phyloP scores from a whole-genome alignment of 164 flowering plant species.

The Chimonanthus salicifolius region DNA sequence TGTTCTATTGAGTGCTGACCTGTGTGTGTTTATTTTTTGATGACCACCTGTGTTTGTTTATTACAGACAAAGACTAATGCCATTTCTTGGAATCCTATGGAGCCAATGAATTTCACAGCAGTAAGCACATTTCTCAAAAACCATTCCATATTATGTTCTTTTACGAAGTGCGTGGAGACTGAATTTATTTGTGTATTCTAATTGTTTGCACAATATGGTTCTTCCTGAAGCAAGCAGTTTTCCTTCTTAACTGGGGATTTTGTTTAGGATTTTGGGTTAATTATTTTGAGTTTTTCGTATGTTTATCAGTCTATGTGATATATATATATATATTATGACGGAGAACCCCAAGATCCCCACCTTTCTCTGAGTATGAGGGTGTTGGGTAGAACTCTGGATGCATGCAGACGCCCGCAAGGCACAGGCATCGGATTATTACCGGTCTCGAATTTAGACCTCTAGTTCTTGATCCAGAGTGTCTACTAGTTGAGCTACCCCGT shows the following conservation, averaged over 20 bases:
- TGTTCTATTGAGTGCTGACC: neutral
- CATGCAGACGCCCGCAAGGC: too few species aligned
- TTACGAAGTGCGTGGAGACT: neutral
- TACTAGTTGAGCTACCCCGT: too few species aligned
- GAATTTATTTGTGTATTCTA: neutral
- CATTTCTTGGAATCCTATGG: slow-evolving; percentile 94
- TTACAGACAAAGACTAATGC: slow-evolving; percentile 88
- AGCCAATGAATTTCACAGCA: slow-evolving; percentile 95
- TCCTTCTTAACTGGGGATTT: neutral
- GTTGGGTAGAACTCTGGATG: too few species aligned
- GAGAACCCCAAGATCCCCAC: too few species aligned
- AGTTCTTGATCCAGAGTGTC: too few species aligned
- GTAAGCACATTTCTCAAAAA: slow-evolving; percentile 39
- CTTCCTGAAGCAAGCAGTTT: neutral
- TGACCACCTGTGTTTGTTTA: slow-evolving; percentile 4
- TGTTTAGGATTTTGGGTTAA: neutral
- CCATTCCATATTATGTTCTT: neutral
- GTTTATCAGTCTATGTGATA: too few species aligned
- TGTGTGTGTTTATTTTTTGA: slow-evolving; percentile 6
- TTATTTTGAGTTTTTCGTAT: too few species aligned
- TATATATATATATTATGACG: too few species aligned
- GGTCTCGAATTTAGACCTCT: too few species aligned
- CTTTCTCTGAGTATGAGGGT: too few species aligned
- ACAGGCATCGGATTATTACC: too few species aligned
- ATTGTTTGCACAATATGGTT: neutral